Conservation (phyloP, 2,329 filamentous ascomycete genomes). For the Dothistroma septosporum region DNA sequence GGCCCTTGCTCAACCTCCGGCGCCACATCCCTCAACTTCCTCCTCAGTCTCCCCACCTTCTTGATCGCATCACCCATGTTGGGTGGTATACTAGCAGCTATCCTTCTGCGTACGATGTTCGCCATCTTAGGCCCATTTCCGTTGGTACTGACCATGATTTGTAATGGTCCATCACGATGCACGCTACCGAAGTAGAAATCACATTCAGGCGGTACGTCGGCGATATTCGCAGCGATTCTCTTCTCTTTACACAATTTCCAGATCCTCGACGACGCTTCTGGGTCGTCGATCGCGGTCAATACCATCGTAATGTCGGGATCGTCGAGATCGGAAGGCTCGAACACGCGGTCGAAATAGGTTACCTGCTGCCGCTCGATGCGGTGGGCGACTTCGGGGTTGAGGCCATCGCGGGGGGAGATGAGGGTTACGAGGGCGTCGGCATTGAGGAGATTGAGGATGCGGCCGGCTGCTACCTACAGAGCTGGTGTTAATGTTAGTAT, state of each 20-base stretch:
- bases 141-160: conserved; percentile 99
- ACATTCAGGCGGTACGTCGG: conserved; percentile 92
- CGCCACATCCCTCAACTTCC: conserved; percentile 72
- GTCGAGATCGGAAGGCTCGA: conserved; percentile 82
- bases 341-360: conserved; percentile 74
- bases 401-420: conserved; percentile 68
- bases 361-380: conserved; percentile 73
- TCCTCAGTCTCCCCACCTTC: conserved; percentile 74
- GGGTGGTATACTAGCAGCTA: conserved; percentile 68
- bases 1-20: conserved; percentile 69
- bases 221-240: conserved; percentile 87
- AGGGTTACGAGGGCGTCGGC: conserved; percentile 89
- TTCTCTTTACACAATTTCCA: conserved; percentile 90
- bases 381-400: conserved; percentile 84
- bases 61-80: conserved; percentile 83
- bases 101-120: conserved; percentile 76
- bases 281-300: conserved; percentile 87
- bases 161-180: conserved; percentile 88
- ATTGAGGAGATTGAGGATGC: conserved; percentile 90
- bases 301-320: conserved; percentile 70
- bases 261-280: conserved; percentile 80
- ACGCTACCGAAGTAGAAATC: conserved; percentile 98
- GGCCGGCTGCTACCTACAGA: conserved; percentile 83
- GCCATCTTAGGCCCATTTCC: conserved; percentile 91
- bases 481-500: conserved; percentile 24